Conservation (phyloP, 1,284 basidiomycete genomes). For the Fomitopsis schrenkii region DNA sequence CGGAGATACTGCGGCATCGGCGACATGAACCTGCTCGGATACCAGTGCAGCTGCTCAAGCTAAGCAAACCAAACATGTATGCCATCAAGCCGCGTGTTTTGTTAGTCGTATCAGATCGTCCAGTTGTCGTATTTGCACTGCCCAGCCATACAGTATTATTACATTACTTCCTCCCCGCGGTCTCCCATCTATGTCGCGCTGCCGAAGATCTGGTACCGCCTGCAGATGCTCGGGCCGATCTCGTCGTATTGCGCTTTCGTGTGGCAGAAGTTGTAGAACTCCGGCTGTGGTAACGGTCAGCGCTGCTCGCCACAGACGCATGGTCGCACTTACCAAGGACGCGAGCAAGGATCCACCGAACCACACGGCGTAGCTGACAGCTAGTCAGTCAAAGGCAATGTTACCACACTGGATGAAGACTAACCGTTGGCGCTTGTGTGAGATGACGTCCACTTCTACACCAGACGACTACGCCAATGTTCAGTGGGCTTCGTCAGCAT, state of each 20-base stretch:
- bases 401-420: constrained; percentile 10
- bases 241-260: constrained; percentile 98
- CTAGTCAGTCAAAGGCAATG: not conserved
- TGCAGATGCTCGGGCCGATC: constrained; percentile 93
- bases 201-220: constrained; percentile 93
- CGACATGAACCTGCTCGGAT: constrained; percentile 73
- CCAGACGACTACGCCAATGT: constrained; percentile 69
- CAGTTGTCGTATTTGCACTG: not conserved
- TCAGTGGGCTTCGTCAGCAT: not conserved
- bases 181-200: constrained; percentile 61
- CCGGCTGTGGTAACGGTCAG: constrained; percentile 53
- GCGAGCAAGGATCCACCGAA: constrained; percentile 95
- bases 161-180: constrained; percentile 2
- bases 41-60: constrained; percentile 92
- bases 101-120: not conserved
- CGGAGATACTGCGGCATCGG: constrained; percentile 77
- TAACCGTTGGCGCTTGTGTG: constrained; percentile 94
- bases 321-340: constrained; percentile 66
- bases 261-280: constrained; percentile 97
- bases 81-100: not conserved
- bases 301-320: not conserved
- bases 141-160: constrained; percentile 15
- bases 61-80: constrained; percentile 29
- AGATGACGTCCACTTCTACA: constrained; percentile 96
- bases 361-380: constrained; percentile 88